phyloP scores from a whole-genome alignment of 73 alveolate genomes.

The Stentor coeruleus region DNA sequence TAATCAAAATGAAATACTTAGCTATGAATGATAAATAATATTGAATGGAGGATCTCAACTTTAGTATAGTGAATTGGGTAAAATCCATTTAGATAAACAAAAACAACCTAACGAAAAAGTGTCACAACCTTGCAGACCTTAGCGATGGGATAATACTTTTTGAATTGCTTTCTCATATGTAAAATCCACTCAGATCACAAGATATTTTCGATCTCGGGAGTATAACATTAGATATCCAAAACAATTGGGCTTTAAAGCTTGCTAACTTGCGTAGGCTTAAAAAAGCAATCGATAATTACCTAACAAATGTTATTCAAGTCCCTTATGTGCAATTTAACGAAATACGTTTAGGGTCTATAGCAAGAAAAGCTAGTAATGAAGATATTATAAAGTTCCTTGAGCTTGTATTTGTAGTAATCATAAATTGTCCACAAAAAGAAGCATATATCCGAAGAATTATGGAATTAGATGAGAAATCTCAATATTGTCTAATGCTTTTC shows the following conservation, averaged over 20 bases:
- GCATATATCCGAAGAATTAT: background rate
- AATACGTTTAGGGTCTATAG: background rate
- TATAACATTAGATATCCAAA: background rate
- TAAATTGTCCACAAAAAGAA: constrained; percentile 21
- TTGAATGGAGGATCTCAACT: constrained; percentile 7
- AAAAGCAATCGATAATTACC: constrained; percentile 11
- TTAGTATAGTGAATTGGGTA: background rate
- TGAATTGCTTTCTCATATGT: constrained; percentile 2
- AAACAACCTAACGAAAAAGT: background rate
- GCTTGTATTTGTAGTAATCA: constrained; percentile 15
- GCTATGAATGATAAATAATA: too few relatives aligned
- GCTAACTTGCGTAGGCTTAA: constrained; percentile 24
- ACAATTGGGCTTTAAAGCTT: constrained; percentile 24
- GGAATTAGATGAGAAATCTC: constrained; percentile 7
- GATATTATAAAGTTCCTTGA: constrained; percentile 3
- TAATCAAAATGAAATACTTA: too few relatives aligned
- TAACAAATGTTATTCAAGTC: background rate
- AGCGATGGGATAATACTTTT: background rate
- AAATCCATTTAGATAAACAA: background rate
- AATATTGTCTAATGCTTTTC: background rate
- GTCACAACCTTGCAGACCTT: constrained; percentile 2
- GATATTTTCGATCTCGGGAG: constrained; percentile 14
- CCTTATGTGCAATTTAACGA: constrained; percentile 10
- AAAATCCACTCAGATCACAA: background rate
- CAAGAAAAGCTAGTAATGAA: constrained; percentile 14